These are phyloP conservation scores for Vanderwaltozyma polyspora DNA, from an alignment of 805 yeast genomes.

Conservation along the genomic window DNA sequence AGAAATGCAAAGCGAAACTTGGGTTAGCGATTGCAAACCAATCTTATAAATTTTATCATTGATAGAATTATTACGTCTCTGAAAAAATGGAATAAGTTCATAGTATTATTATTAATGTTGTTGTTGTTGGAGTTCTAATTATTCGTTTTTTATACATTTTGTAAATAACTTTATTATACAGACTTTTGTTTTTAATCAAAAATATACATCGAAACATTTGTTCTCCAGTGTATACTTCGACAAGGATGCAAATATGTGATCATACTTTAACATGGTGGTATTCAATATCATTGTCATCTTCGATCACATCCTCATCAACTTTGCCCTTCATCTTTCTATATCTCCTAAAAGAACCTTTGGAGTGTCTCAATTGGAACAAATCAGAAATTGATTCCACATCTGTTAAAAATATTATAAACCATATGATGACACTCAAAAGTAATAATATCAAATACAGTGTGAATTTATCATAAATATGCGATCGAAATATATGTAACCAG, in stretches of 20 bases:
- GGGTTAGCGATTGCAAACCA: slow-evolving; percentile 11
- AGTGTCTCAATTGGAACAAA: too few relatives aligned
- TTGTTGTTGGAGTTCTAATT: too few relatives aligned
- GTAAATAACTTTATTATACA: too few relatives aligned
- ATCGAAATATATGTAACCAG: slow-evolving; percentile 9
- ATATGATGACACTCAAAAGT: slow-evolving; percentile 8
- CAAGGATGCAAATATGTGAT: too few relatives aligned
- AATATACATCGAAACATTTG: too few relatives aligned
- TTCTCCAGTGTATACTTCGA: too few relatives aligned
- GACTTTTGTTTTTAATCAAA: too few relatives aligned
- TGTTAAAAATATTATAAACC: slow-evolving; percentile 4
- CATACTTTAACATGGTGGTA: slow-evolving; percentile 15
- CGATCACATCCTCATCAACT: slow-evolving; percentile 1
- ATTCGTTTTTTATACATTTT: too few relatives aligned
- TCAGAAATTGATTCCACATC: not conserved
- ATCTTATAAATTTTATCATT: not conserved
- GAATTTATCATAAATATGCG: slow-evolving; percentile 19
- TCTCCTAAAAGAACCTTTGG: not conserved
- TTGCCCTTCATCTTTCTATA: not conserved
- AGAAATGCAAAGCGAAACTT: slow-evolving; percentile 40
- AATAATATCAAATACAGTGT: slow-evolving; percentile 11
- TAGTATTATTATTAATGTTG: too few relatives aligned
- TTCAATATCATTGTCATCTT: slow-evolving; percentile 13
- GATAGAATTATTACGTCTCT: not conserved
- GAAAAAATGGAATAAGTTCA: too few relatives aligned